Percentiles rank a stretch among this genome's conserved stretches.
Conservation (phyloP, 2,329 filamentous ascomycete species). For the Diplodia seriata region DNA sequence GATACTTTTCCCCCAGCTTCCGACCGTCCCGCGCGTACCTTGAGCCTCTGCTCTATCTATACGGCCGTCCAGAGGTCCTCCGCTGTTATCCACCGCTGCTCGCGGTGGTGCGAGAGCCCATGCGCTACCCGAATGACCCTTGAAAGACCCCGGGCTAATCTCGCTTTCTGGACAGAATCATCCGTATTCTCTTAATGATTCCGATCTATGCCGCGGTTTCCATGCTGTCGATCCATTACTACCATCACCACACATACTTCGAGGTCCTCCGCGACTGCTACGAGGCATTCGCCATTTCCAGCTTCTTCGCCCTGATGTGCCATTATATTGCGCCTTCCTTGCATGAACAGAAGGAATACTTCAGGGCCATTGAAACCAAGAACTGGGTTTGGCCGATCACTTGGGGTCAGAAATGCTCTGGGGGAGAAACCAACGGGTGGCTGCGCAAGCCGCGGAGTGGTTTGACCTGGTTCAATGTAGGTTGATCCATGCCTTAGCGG, state of each 20-base stretch:
- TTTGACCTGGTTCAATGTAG: slow-evolving; percentile 85
- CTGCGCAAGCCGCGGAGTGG: slow-evolving; percentile 80
- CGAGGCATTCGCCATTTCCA: slow-evolving; percentile 86
- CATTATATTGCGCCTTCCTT: slow-evolving; percentile 79
- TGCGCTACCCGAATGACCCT: background rate
- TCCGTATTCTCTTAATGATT: slow-evolving; percentile 88
- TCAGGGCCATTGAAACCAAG: slow-evolving; percentile 70
- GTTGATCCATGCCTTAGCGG: slow-evolving; percentile 34
- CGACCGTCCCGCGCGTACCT: background rate
- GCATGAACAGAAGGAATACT: slow-evolving; percentile 82
- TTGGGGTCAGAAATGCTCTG: slow-evolving; percentile 74
- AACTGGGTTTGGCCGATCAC: slow-evolving; percentile 78
- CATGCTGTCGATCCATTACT: slow-evolving; percentile 75
- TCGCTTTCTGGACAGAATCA: slow-evolving; percentile 64
- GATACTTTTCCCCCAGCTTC: background rate
- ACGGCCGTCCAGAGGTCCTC: background rate
- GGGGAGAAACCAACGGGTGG: slow-evolving; percentile 68
- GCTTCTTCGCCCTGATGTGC: slow-evolving; percentile 84
- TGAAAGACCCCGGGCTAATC: background rate
- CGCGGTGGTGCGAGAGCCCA: background rate
- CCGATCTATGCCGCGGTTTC: slow-evolving; percentile 79
- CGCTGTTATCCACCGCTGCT: background rate
- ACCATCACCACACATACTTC: slow-evolving; percentile 81
- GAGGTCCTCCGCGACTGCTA: slow-evolving; percentile 84
- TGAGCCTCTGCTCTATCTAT: background rate